These are phyloP conservation scores for Nicotiana obtusifolia DNA, from an alignment of 257 asterid species.

Conservation along the genomic window DNA sequence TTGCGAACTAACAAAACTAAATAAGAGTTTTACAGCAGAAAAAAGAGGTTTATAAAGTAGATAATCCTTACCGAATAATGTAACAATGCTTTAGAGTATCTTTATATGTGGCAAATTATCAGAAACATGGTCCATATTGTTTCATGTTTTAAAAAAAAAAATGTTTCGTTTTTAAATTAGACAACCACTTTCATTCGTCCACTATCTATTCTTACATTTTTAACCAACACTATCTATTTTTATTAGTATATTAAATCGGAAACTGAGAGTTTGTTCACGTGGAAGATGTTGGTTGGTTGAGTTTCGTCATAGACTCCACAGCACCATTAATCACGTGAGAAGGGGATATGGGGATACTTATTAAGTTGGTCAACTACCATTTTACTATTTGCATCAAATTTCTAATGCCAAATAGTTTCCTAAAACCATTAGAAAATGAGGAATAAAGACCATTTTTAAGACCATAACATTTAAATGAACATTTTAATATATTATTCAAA, in stretches of 20 bases:
- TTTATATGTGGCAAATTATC: not conserved
- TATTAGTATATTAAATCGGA: not conserved
- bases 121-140: not conserved
- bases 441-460: no score
- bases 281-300: not conserved
- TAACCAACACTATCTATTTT: not conserved
- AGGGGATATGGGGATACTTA: not conserved
- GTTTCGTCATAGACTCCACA: not conserved
- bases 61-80: not conserved
- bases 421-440: no score
- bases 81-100: not conserved
- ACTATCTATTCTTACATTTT: not conserved
- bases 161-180: not conserved
- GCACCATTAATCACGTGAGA: slow-evolving; percentile 1
- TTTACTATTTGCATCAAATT: not conserved
- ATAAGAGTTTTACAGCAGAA: no score
- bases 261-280: not conserved
- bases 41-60: no score
- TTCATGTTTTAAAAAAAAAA: not conserved
- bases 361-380: not conserved
- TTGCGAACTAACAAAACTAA: no score
- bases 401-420: not conserved
- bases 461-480: no score
- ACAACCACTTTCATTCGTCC: not conserved
- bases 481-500: no score